These are phyloP conservation scores for Podaxis sp. DNA, from an alignment of 768 basidiomycete species.

Conservation along the genomic window DNA sequence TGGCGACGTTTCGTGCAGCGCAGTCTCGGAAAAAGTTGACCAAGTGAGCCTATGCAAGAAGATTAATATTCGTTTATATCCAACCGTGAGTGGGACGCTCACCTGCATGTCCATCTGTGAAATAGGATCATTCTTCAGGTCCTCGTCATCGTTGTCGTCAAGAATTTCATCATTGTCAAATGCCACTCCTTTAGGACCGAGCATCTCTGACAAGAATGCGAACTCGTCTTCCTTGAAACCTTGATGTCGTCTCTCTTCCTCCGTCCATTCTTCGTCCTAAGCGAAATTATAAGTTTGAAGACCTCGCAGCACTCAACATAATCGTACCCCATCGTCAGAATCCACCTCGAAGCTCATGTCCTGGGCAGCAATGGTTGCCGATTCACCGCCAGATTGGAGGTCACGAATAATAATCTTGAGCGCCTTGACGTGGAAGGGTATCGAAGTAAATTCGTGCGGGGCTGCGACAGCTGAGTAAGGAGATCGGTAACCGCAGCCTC, in stretches of 20 bases:
- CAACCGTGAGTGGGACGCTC: constrained; percentile 12
- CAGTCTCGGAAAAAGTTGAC: constrained; percentile 68
- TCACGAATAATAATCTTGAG: constrained; percentile 88
- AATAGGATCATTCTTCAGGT: constrained; percentile 82
- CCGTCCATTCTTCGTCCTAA: constrained; percentile 91
- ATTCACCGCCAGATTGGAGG: constrained; percentile 75
- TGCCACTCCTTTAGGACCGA: constrained; percentile 69
- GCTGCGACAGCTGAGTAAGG: constrained; percentile 39
- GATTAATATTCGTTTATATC: neutral
- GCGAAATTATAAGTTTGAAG: constrained; percentile 6
- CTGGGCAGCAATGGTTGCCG: constrained; percentile 59
- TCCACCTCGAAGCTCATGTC: constrained; percentile 56
- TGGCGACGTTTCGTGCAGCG: constrained; percentile 56
- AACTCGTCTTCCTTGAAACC: constrained; percentile 71
- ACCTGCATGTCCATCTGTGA: constrained; percentile 83
- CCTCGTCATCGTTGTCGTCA: constrained; percentile 79
- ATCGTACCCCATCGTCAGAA: constrained; percentile 70
- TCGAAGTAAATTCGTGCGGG: constrained; percentile 82
- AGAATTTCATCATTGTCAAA: constrained; percentile 79
- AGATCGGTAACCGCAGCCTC: constrained; percentile 12
- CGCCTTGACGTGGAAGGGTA: constrained; percentile 89
- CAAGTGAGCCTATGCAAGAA: constrained; percentile 57
- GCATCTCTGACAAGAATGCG: constrained; percentile 80
- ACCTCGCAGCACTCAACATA: neutral
- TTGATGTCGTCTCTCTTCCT: constrained; percentile 71